Evolutionary conservation across 768 basidiomycete genomes (phyloP).

Genomic region (Amanita molliuscula): DNA sequence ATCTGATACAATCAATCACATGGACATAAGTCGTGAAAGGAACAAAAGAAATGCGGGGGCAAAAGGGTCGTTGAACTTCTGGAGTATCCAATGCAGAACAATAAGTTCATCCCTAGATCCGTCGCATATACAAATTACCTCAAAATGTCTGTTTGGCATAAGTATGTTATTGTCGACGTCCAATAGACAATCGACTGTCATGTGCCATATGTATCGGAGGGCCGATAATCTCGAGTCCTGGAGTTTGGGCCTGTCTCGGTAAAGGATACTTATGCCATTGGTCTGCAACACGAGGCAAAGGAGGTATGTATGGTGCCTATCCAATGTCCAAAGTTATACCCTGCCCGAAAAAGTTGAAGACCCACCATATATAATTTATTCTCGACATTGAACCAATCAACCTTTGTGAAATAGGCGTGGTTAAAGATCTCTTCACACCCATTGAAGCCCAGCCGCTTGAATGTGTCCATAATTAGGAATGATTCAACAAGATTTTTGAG

Average conservation of each 20-base stretch:
- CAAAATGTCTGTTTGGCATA: background rate
- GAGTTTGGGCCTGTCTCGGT: constrained; percentile 25
- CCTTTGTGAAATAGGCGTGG: constrained; percentile 34
- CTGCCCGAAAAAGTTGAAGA: constrained; percentile 5
- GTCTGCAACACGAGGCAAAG: constrained; percentile 10
- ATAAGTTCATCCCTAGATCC: background rate
- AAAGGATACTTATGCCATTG: constrained; percentile 29
- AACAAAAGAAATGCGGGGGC: background rate
- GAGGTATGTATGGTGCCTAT: constrained; percentile 35
- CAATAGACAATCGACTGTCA: constrained; percentile 24
- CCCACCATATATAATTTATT: constrained; percentile 35
- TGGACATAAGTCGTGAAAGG: background rate
- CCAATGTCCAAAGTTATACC: background rate
- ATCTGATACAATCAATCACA: background rate
- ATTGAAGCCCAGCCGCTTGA: constrained; percentile 23
- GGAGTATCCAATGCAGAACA: background rate
- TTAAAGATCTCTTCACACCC: constrained; percentile 18
- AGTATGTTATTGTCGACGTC: constrained; percentile 3
- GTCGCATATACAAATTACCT: background rate
- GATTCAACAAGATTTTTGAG: constrained; percentile 31
- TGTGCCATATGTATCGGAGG: constrained; percentile 24
- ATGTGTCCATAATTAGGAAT: constrained; percentile 27
- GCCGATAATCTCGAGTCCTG: constrained; percentile 24
- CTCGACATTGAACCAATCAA: constrained; percentile 39
- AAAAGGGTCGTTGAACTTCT: background rate